Base-by-base conservation (phyloP, 495 filamentous ascomycete genomes). In the Alectoria sarmentosa region DNA sequence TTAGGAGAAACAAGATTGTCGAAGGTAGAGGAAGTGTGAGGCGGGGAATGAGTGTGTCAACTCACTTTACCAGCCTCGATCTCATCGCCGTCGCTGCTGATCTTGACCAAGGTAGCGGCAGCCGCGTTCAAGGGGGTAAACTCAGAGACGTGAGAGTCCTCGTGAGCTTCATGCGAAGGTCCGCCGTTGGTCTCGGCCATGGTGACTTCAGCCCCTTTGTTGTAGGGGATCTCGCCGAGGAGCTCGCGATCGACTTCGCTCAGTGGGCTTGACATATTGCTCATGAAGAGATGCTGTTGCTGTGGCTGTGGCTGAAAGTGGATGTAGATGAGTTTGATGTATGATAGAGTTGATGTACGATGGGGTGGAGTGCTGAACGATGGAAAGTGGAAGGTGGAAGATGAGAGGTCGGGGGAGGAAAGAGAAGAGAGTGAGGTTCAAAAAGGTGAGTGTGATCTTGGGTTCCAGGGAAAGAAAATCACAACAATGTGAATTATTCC, bases 31-130 rank as follows among this genome's bases (percentile, higher is more conserved):
- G 17, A 36, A 48, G 28, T 3, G 15, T 37, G 32, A 49, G 32
- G 30, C 10, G 49, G 3, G 14, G 2, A 13, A 41, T 15, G 4
- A 38, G 23, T 38, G 42, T 54, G 14, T 62, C 13, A 2, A 54
- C 60, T 62, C 60, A 62, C 60, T n/a, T 62, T 30, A 6, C 38
- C 44, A 54, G 23, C n/a, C 44, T 39, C n/a, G 32, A 52, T 4
- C 44, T 49, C 36, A 3, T 54, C 49, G 17, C 60, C 60, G 3
- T 52, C 54, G 44, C 34, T 46, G 38, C 37, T 49, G n/a, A 38
- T 32, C 34, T 54, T 62, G 46, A 54, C 46, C 21, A 61, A 19
- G 23, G 42, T 61, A 19, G 21, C 60, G 17, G 36, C 32, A 36
- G 32, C 39, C 13, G 44, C 60, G 38, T 36, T 62, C n/a, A 62